phyloP scores from a whole-genome alignment of 345 rosid species.

The Populus euphratica region DNA sequence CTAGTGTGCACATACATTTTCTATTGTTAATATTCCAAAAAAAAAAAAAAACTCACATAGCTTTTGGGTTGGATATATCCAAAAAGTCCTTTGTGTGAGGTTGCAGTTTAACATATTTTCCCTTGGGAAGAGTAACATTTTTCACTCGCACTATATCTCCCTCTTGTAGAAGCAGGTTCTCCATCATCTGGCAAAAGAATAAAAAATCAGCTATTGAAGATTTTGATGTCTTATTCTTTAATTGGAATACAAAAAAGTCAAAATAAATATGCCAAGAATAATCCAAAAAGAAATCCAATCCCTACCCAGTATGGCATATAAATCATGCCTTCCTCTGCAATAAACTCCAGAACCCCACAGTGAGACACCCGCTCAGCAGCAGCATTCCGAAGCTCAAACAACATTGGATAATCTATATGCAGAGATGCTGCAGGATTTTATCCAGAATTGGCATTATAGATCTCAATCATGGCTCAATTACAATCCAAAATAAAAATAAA shows the following conservation, averaged over 20 bases:
- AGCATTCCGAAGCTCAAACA: constrained; percentile 85
- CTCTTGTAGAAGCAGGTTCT: constrained; percentile 88
- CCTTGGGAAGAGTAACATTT: constrained; percentile 94
- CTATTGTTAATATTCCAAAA: background rate
- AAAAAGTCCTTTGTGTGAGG: constrained; percentile 94
- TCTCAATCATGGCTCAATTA: background rate
- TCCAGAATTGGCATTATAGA: constrained; percentile 18
- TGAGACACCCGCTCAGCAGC: constrained; percentile 81
- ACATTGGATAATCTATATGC: constrained; percentile 96
- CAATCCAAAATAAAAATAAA: background rate
- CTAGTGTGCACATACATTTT: too few species aligned
- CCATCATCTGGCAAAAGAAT: constrained; percentile 78
- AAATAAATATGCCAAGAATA: background rate
- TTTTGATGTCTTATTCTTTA: background rate
- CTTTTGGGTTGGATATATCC: constrained; percentile 97
- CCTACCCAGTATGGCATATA: constrained; percentile 99
- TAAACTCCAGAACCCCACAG: constrained; percentile 96
- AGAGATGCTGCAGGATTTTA: constrained; percentile 64
- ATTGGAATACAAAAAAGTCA: constrained; percentile 1
- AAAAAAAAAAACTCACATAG: constrained; percentile 58
- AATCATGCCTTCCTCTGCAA: constrained; percentile 99
- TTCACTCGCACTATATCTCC: constrained; percentile 83
- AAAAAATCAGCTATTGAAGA: constrained; percentile 1
- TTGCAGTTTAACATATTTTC: constrained; percentile 89
- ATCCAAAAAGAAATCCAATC: background rate